These are phyloP conservation scores for Eragrostis nindensis DNA, from an alignment of 176 grass and related monocot species.

Conservation along the genomic window DNA sequence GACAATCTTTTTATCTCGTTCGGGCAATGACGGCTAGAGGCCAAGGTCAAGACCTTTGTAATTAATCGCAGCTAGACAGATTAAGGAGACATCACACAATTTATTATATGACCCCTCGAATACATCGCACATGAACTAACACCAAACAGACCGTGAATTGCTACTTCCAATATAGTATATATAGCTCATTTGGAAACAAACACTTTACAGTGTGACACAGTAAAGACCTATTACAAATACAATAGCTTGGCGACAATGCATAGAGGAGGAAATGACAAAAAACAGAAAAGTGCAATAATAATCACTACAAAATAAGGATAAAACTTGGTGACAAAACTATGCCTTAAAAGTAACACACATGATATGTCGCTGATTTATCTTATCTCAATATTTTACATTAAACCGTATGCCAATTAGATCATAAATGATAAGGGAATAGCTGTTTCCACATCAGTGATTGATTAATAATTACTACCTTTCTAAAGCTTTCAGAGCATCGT, in stretches of 20 bases:
- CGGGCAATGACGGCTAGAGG: too few species aligned
- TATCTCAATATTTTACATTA: not conserved
- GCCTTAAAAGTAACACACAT: not conserved
- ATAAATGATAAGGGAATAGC: not conserved
- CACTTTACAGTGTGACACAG: not conserved
- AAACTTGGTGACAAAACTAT: not conserved
- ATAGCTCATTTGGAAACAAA: not conserved
- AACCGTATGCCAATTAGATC: constrained; percentile 16
- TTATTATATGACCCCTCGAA: not conserved
- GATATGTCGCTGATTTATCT: not conserved
- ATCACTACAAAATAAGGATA: not conserved
- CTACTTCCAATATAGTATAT: constrained; percentile 4
- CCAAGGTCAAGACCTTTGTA: not conserved
- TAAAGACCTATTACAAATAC: constrained; percentile 4
- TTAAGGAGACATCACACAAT: not conserved
- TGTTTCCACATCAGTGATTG: constrained; percentile 20
- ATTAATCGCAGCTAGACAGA: not conserved
- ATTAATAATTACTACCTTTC: constrained; percentile 46
- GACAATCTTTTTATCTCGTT: not conserved
- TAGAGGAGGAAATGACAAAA: not conserved
- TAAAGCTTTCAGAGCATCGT: constrained; percentile 67
- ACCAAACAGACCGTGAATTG: not conserved
- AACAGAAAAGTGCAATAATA: not conserved
- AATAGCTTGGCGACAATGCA: not conserved
- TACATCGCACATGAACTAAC: not conserved